Base-by-base conservation (phyloP, 2,329 filamentous ascomycete species). In the Arthrobotrys conoides region DNA sequence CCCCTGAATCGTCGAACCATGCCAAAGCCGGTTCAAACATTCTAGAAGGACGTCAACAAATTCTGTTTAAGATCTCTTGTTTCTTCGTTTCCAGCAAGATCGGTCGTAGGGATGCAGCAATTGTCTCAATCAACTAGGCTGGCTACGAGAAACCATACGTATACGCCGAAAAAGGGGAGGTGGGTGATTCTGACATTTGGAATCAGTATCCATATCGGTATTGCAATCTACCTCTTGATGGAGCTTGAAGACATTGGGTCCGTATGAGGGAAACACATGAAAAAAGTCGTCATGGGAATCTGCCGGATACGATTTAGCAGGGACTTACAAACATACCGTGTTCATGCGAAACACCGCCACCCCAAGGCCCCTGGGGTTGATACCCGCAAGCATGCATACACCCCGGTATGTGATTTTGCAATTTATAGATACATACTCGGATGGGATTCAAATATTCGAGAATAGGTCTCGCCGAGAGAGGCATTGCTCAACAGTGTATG, bases 41-140 rank as follows among this genome's bases (percentile, higher is more conserved):
- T 61, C 57, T 61, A 61, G 57, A 61, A 61, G 36, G 57, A 61
- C 27, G 27, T 41, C 33, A n/a, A 49, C 41, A 65, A 20, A 24
- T 16, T 36, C 44, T 48, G 33, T 41, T 44, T 61, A 27, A 44
- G 57, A 61, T 61, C 57, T 44, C 44, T 33, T 41, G 57, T 61
- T 61, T 61, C 57, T 44, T 61, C 36, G 57, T 27, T 61, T 61
- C 57, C 18, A 61, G 36, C 20, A 20, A 44, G 36, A 61, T 44
- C 57, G 9, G 18, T 38, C 9, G 3, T 24, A 59, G n/a, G 53
- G 36, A 41, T 41, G 16, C 12, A 51, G 22, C 4, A 36, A 38
- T 44, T 61, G 33, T 61, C 57, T 61, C 16, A 30, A 20, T 10
- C 12, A 38, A 22, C 41, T 4, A 6, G 53, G 10, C 22, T 24